Base-by-base conservation (phyloP, 768 basidiomycete genomes). In the Suillus discolor region DNA sequence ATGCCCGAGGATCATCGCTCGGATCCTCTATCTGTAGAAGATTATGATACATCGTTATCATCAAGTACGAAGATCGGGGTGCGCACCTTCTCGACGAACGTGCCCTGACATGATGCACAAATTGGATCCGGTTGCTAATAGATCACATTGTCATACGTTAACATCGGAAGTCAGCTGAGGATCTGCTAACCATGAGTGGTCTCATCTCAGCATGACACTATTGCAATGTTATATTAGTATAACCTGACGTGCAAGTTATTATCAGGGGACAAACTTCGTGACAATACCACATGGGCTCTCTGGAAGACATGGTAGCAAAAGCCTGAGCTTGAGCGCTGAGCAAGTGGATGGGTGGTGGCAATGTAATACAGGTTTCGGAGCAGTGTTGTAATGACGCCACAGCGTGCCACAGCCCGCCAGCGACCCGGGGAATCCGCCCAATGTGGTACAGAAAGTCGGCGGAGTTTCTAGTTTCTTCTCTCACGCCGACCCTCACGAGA, bases 131-230 rank as follows among this genome's bases (percentile, higher is more conserved):
- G 93, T 4, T 87, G 84, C 93, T 94, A 72, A 28, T 61, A 38
- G 28, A 31, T 57, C 38, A 25, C 25, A 59, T 41, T 18, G 55
- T 57, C 15, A 57, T 57, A 18, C 38, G 36, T 39, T 41, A 60
- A 31, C 41, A 60, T 60, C 59, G 41, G 59, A 41, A 61, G 66
- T 47, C 61, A 62, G 68, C 59, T 45, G 39, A 45, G 44, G 49
- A 54, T 41, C 15, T 53, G n/a, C 66, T 66, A 49, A 71, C 93
- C 91, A 92, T 93, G 55, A 95, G 79, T 1, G 94, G 93, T 62
- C 90, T 81, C 93, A 93, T 96, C 79, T 96, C 93, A 62, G 91
- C 88, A 74, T 89, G 84, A 73, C 95, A 97, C 94, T 96, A 72
- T 16, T 41, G 65, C 64, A 25, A 23, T 59, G 23, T 68, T 31